phyloP scores from a whole-genome alignment of 2,329 filamentous ascomycete genomes.

The Daldinia sp. region DNA sequence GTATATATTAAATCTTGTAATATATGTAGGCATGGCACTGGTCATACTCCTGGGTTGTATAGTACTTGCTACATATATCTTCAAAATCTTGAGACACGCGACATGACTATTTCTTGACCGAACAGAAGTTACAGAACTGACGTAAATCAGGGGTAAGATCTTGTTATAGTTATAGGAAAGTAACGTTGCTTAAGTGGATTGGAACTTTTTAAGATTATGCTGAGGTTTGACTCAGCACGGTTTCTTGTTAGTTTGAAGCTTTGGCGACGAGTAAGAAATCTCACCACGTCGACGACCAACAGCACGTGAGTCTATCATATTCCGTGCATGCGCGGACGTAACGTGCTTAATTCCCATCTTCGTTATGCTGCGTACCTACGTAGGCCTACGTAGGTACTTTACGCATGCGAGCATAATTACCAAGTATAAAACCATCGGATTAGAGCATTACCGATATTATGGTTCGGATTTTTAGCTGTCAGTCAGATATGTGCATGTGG shows the following conservation, averaged over 20 bases:
- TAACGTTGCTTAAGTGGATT: not conserved
- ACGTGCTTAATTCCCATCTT: not conserved
- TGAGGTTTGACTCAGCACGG: not conserved
- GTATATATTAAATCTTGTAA: not conserved
- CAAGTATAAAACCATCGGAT: constrained; percentile 1
- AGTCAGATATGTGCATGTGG: constrained; percentile 7
- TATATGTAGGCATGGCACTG: not conserved
- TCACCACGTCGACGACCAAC: not conserved
- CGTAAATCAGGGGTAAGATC: not conserved
- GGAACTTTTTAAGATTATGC: constrained; percentile 9
- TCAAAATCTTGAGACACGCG: constrained; percentile 1
- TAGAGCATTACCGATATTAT: constrained; percentile 16
- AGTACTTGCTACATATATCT: not conserved
- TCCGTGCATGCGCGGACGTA: not conserved
- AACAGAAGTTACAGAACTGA: not conserved
- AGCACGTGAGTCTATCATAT: not conserved
- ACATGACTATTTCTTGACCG: not conserved
- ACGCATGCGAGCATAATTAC: not conserved
- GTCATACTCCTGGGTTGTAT: too few relatives aligned
- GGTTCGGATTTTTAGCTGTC: constrained; percentile 10
- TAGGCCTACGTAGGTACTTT: too few relatives aligned
- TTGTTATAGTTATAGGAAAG: not conserved
- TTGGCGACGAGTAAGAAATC: not conserved
- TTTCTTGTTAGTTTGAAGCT: not conserved
- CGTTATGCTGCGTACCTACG: too few relatives aligned